Evolutionary conservation across 768 basidiomycete genomes (phyloP).

Genomic region (Mycena filopes): DNA sequence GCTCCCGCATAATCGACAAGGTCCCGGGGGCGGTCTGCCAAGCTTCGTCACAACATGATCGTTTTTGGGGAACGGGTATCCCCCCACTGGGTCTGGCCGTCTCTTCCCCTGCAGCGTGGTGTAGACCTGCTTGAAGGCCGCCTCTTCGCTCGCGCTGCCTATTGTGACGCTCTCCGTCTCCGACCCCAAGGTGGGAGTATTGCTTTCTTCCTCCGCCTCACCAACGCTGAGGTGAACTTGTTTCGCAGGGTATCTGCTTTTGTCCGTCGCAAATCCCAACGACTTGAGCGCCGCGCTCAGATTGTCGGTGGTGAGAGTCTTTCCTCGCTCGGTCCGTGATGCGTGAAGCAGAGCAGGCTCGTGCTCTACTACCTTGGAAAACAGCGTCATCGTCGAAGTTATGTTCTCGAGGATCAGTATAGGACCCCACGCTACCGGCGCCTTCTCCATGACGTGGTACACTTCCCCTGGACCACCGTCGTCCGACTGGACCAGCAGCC

Average conservation of each 20-base stretch:
- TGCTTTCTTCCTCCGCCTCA: no score
- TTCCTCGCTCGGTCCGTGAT: not conserved
- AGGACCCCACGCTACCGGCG: not conserved
- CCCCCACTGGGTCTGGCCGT: not conserved
- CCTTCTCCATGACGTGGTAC: slow-evolving; percentile 7
- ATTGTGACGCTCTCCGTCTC: no score
- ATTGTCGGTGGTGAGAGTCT: not conserved
- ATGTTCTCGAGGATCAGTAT: slow-evolving; percentile 5
- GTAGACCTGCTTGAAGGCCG: not conserved
- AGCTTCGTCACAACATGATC: slow-evolving; percentile 3
- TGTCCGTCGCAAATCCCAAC: not conserved
- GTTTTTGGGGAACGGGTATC: slow-evolving; percentile 7
- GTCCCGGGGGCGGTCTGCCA: not conserved
- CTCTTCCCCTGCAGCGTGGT: not conserved
- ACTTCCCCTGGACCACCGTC: not conserved
- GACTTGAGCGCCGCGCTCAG: not conserved
- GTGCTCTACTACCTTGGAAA: not conserved
- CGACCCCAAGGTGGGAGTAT: no score
- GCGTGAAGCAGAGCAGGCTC: not conserved
- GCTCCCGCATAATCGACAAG: slow-evolving; percentile 5
- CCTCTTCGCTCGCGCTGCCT: no score
- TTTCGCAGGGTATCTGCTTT: no score
- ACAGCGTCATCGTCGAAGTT: not conserved
- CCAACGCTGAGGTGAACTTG: no score
- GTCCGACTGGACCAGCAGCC: not conserved